phyloP scores from a whole-genome alignment of 2,329 filamentous ascomycete genomes.

The Claviceps paspali region DNA sequence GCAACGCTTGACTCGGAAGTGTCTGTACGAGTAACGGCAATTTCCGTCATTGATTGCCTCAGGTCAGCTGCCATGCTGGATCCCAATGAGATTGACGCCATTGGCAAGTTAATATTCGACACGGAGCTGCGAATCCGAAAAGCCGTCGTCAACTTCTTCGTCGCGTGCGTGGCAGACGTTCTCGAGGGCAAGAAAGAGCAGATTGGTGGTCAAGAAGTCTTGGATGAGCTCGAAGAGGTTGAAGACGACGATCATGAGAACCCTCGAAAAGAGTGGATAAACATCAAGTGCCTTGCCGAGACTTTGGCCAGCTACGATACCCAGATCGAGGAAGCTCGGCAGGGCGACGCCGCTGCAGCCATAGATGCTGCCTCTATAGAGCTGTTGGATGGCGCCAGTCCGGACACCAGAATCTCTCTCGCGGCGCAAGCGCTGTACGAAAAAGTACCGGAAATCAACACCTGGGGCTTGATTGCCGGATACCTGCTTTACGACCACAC shows the following conservation, averaged over 20 bases:
- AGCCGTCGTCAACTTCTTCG: constrained; percentile 81
- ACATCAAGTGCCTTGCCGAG: constrained; percentile 79
- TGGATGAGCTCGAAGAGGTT: constrained; percentile 60
- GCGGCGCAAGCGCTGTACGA: constrained; percentile 79
- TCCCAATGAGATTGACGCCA: constrained; percentile 75
- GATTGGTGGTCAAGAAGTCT: constrained; percentile 60
- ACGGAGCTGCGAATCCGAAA: constrained; percentile 71
- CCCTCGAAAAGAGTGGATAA: constrained; percentile 73
- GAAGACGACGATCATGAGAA: constrained; percentile 65
- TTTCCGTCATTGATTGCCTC: constrained; percentile 69
- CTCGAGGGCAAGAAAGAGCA: constrained; percentile 70
- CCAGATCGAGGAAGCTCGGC: constrained; percentile 44
- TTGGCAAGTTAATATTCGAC: constrained; percentile 83
- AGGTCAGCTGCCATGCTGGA: constrained; percentile 77
- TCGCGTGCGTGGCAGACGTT: constrained; percentile 68
- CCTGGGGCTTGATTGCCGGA: constrained; percentile 79
- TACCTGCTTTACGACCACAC: constrained; percentile 92
- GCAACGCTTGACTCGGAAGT: constrained; percentile 73
- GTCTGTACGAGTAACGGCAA: constrained; percentile 61
- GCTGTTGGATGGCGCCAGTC: constrained; percentile 45
- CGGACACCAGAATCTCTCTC: constrained; percentile 71
- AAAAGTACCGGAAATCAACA: constrained; percentile 61
- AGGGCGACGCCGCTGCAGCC: constrained; percentile 26
- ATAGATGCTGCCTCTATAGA: constrained; percentile 32
- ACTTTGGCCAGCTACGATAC: constrained; percentile 68